These are phyloP conservation scores for Ophiosphaerella korrae DNA, from an alignment of 2,329 filamentous ascomycete genomes.

Conservation along the genomic window DNA sequence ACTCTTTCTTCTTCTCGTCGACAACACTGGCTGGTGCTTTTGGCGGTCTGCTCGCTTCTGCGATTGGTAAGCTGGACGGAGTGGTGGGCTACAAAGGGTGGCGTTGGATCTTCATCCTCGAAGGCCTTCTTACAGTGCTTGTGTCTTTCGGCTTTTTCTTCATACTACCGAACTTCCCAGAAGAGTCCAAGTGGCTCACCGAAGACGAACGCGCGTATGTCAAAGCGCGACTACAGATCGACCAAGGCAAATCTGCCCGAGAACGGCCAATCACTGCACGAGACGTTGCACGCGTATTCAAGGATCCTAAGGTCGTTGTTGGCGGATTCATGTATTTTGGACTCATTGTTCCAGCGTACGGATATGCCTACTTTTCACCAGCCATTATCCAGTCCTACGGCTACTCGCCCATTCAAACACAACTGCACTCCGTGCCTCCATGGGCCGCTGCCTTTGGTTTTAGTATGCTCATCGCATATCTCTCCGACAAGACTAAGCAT, in stretches of 20 bases:
- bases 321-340: slow-evolving; percentile 60
- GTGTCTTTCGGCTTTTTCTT: slow-evolving; percentile 55
- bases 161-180: slow-evolving; percentile 55
- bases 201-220: slow-evolving; percentile 55
- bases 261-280: slow-evolving; percentile 51
- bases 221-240: slow-evolving; percentile 52
- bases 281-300: slow-evolving; percentile 55
- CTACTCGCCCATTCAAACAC: slow-evolving; percentile 59
- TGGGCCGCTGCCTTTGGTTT: slow-evolving; percentile 79
- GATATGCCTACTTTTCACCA: slow-evolving; percentile 56
- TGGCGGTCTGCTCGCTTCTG: slow-evolving; percentile 81
- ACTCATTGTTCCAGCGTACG: slow-evolving; percentile 47
- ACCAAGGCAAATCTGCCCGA: slow-evolving; percentile 54
- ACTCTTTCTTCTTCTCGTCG: slow-evolving; percentile 89
- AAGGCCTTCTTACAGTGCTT: slow-evolving; percentile 53
- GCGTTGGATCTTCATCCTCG: slow-evolving; percentile 84
- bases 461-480: slow-evolving; percentile 73
- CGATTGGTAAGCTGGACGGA: slow-evolving; percentile 86
- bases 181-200: slow-evolving; percentile 55
- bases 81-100: slow-evolving; percentile 71
- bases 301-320: slow-evolving; percentile 55
- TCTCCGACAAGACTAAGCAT: slow-evolving; percentile 74
- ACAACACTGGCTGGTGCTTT: slow-evolving; percentile 83
- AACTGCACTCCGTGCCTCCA: slow-evolving; percentile 61
- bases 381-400: slow-evolving; percentile 56